Conservation (phyloP, 352 stramenopile species). For the Globisporangium apiculatum region DNA sequence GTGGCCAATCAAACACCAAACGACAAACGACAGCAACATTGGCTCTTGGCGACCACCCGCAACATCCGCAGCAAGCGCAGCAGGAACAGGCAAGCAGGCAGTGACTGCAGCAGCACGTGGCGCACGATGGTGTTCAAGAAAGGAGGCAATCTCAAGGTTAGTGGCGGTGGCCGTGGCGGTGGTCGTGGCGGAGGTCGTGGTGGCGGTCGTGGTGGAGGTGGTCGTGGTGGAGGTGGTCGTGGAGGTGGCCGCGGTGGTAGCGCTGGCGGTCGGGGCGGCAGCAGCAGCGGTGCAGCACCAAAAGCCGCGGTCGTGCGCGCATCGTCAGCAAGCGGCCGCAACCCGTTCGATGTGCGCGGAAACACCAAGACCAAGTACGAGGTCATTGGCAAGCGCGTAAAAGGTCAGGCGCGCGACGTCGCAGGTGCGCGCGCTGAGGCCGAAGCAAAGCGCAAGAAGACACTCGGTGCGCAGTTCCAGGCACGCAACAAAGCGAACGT, state of each 20-base stretch:
- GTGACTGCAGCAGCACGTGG: not conserved
- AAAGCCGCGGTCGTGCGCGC: constrained; percentile 15
- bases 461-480: constrained; percentile 77
- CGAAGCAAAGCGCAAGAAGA: constrained; percentile 81
- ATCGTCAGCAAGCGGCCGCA: constrained; percentile 29
- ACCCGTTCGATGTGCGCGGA: constrained; percentile 87
- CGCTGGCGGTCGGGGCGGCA: constrained; percentile 3
- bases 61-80: not conserved
- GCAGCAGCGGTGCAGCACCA: constrained; percentile 9
- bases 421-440: constrained; percentile 73
- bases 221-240: not conserved
- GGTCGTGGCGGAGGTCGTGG: constrained; percentile 5
- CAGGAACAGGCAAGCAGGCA: not conserved
- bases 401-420: constrained; percentile 87
- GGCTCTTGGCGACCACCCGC: no score
- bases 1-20: no score
- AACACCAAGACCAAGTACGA: constrained; percentile 88
- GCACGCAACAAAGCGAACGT: constrained; percentile 84
- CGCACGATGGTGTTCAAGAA: constrained; percentile 31
- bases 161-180: constrained; percentile 1
- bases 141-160: constrained; percentile 32
- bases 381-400: constrained; percentile 85
- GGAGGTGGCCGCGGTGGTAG: constrained; percentile 10
- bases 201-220: not conserved
- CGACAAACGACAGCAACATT: no score